A percentile compares a stretch with the other conserved stretches of the same genome.
phyloP scores from a whole-genome alignment of 176 grass and related monocot species.

The Tillandsia leiboldiana region DNA sequence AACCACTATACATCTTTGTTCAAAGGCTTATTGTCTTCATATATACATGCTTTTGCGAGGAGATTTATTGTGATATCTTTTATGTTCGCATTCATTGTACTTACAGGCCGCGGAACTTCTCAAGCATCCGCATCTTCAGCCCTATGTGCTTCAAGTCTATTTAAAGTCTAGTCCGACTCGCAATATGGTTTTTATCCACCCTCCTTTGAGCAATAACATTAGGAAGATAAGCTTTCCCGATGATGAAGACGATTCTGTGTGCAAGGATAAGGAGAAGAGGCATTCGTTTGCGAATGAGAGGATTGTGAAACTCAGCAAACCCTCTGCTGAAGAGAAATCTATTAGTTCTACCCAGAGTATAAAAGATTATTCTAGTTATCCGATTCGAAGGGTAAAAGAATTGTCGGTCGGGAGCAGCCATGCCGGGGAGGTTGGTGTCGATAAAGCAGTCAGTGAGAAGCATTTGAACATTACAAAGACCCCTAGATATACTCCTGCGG shows the following conservation, averaged over 20 bases:
- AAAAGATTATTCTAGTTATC: constrained; percentile 40
- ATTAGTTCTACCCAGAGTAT: constrained; percentile 26
- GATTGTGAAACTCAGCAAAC: constrained; percentile 34
- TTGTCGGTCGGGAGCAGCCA: constrained; percentile 32
- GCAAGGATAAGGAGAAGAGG: constrained; percentile 42
- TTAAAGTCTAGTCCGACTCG: constrained; percentile 34
- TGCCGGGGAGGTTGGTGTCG: constrained; percentile 31
- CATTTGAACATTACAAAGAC: constrained; percentile 25
- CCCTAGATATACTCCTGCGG: constrained; percentile 40
- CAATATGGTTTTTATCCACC: constrained; percentile 25
- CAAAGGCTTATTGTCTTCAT: constrained; percentile 1
- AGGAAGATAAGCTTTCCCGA: constrained; percentile 37
- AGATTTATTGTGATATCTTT: not conserved
- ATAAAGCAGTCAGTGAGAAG: constrained; percentile 37
- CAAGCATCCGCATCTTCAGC: constrained; percentile 67
- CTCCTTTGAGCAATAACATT: constrained; percentile 16
- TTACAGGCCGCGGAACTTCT: constrained; percentile 77
- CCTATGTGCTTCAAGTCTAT: constrained; percentile 53
- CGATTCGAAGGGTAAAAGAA: constrained; percentile 27
- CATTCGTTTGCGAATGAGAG: constrained; percentile 51
- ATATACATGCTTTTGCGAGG: not conserved
- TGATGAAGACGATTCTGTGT: constrained; percentile 31
- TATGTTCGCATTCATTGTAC: not conserved
- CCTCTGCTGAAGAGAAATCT: constrained; percentile 15
- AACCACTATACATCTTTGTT: not conserved